A percentile compares a stretch with the other conserved stretches of the same genome.
phyloP scores from a whole-genome alignment of 1,284 basidiomycete species.

The Sparassis latifolia region DNA sequence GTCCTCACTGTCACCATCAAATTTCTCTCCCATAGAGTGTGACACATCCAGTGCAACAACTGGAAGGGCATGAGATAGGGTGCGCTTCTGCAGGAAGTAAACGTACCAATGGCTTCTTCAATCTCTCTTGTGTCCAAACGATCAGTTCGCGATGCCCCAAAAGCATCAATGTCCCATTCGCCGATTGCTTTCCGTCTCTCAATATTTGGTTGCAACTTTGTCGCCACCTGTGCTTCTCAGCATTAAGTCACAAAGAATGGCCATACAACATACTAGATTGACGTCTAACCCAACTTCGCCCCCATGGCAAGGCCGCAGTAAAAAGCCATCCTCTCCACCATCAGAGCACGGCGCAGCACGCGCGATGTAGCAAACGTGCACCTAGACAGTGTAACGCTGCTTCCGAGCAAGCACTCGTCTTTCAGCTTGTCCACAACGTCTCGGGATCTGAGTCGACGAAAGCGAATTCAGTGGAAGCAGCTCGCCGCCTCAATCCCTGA shows the following conservation, averaged over 20 bases:
- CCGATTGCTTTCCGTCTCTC: not conserved
- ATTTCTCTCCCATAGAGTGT: slow-evolving; percentile 6
- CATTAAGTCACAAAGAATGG: not conserved
- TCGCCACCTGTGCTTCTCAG: slow-evolving; percentile 2
- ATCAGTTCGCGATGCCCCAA: slow-evolving; percentile 1
- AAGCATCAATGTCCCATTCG: slow-evolving; percentile 7
- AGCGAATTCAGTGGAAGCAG: too few relatives aligned
- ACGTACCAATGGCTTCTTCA: slow-evolving; percentile 9
- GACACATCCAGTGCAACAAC: slow-evolving; percentile 7
- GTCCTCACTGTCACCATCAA: slow-evolving; percentile 1
- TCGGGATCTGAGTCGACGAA: too few relatives aligned
- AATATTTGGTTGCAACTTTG: slow-evolving; percentile 5
- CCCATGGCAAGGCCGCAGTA: slow-evolving; percentile 8
- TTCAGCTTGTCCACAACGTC: too few relatives aligned
- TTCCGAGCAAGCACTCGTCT: too few relatives aligned
- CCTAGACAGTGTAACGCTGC: too few relatives aligned
- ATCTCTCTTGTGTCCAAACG: slow-evolving; percentile 6
- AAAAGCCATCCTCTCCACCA: slow-evolving; percentile 1
- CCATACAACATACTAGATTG: slow-evolving; percentile 2
- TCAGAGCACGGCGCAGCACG: slow-evolving; percentile 3
- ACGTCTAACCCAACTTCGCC: slow-evolving; percentile 9
- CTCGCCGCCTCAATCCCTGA: too few relatives aligned
- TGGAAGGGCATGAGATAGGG: not conserved
- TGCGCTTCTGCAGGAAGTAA: not conserved
- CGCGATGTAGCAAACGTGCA: not conserved